A percentile compares a stretch with the other conserved stretches of the same genome.
phyloP scores from a whole-genome alignment of 352 stramenopile species.

The Sclerospora graminicola region DNA sequence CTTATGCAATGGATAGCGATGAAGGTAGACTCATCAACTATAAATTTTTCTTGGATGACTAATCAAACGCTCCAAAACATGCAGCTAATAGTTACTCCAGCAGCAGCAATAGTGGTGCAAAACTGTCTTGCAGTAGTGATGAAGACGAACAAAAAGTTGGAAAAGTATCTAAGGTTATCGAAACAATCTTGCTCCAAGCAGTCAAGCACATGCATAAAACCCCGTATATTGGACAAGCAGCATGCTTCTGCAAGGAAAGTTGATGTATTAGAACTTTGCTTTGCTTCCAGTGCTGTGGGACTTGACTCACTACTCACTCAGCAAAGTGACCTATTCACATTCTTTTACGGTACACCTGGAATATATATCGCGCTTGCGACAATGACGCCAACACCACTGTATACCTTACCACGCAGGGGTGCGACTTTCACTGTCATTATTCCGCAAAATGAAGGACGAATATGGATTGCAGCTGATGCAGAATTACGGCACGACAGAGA shows the following conservation, averaged over 20 bases:
- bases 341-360: constrained; percentile 69
- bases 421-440: constrained; percentile 42
- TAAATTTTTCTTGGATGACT: too few species aligned
- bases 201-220: too few species aligned
- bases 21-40: too few species aligned
- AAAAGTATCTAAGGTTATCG: too few species aligned
- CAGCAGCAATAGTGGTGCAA: too few species aligned
- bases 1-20: too few species aligned
- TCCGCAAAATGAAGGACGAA: constrained; percentile 34
- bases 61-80: too few species aligned
- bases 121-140: too few species aligned
- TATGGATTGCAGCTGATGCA: constrained; percentile 71
- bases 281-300: constrained; percentile 35
- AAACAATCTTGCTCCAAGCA: too few species aligned
- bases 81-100: too few species aligned
- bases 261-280: constrained; percentile 69
- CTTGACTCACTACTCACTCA: constrained; percentile 41
- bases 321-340: constrained; percentile 29
- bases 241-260: constrained; percentile 72
- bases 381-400: constrained; percentile 33
- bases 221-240: too few species aligned
- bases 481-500: constrained; percentile 84
- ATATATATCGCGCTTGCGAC: constrained; percentile 65
- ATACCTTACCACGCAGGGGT: constrained; percentile 70
- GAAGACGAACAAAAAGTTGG: too few species aligned